Conservation (phyloP, 148 eudicot species). For the Chenopodium quinoa region DNA sequence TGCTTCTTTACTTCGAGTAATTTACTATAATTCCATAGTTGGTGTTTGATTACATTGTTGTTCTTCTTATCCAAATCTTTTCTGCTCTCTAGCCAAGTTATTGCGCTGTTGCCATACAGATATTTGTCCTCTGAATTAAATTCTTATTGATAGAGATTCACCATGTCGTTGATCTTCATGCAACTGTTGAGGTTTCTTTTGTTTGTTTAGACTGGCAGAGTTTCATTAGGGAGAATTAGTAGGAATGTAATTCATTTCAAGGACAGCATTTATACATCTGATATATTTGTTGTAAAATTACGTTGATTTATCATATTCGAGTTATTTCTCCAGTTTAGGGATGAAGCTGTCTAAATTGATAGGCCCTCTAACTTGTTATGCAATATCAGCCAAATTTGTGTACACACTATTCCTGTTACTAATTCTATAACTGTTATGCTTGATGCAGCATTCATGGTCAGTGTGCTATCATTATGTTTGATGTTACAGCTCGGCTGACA, state of each 20-base stretch:
- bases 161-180: neutral
- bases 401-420: neutral
- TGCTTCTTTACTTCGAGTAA: neutral
- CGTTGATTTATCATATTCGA: neutral
- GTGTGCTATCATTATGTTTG: constrained; percentile 33
- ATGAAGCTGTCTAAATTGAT: no score
- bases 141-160: neutral
- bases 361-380: neutral
- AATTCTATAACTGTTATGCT: neutral
- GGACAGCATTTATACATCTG: neutral
- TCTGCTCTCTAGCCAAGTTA: neutral
- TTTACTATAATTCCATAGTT: neutral
- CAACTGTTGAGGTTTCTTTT: neutral
- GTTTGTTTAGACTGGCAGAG: neutral
- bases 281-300: no score
- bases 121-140: neutral
- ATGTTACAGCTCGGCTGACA: constrained; percentile 28
- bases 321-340: no score
- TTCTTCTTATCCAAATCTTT: neutral
- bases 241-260: neutral
- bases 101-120: neutral
- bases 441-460: constrained; percentile 38
- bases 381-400: neutral
- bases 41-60: neutral
- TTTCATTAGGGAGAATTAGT: neutral